Evolutionary conservation across 768 basidiomycete genomes (phyloP).

Genomic region (Sporobolomyces pararoseus): DNA sequence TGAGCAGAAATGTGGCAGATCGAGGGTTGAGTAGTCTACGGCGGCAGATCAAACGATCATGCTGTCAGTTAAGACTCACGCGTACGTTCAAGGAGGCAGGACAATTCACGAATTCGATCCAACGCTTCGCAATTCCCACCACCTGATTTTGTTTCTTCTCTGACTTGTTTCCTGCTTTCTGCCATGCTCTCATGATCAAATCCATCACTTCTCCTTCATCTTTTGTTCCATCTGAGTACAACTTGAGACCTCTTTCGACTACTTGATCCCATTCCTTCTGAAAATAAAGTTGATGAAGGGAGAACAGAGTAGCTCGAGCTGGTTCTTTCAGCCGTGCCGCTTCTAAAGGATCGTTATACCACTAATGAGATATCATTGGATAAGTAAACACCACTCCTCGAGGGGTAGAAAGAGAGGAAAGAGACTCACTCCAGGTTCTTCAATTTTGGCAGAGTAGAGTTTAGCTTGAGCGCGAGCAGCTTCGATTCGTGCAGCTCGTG

Average conservation of each 20-base stretch:
- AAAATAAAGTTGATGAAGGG: conserved; percentile 15
- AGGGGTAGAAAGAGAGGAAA: neutral
- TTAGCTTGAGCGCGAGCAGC: conserved; percentile 6
- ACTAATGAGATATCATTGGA: neutral
- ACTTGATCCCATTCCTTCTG: neutral
- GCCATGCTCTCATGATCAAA: conserved; percentile 9
- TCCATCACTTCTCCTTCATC: conserved; percentile 1
- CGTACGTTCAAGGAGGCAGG: no score
- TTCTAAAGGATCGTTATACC: conserved; percentile 8
- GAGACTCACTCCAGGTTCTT: conserved; percentile 12
- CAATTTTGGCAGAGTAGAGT: conserved; percentile 14
- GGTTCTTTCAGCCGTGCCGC: conserved; percentile 2
- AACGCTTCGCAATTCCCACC: neutral
- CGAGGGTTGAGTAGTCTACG: conserved; percentile 2
- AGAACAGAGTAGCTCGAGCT: neutral
- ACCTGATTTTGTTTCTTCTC: neutral
- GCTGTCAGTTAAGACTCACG: neutral
- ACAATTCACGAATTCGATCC: neutral
- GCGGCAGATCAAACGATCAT: no score
- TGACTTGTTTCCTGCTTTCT: neutral
- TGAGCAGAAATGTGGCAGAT: conserved; percentile 16
- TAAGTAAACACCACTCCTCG: neutral
- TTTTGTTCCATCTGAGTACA: neutral
- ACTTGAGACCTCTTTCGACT: neutral
- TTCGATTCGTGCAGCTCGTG: neutral